Percentiles rank a stretch among this genome's conserved stretches.
Evolutionary conservation across 371 early-diverging fungal species (phyloP).

Genomic region (Mortierella sp.): DNA sequence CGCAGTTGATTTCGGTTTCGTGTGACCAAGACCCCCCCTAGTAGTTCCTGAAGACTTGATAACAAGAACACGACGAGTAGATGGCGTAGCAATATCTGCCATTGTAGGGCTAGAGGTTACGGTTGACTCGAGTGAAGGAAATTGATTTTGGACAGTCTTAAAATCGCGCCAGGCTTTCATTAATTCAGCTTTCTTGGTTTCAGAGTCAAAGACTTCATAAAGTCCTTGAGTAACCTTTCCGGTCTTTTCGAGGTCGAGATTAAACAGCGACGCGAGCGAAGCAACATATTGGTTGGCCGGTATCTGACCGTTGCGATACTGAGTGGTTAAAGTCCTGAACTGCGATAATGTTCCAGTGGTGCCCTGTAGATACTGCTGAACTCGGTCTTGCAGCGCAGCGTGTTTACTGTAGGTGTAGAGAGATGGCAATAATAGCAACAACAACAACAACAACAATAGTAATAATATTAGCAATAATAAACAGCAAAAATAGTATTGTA

Average conservation of each 20-base stretch:
- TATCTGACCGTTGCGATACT: constrained; percentile 66
- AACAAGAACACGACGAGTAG: constrained; percentile 59
- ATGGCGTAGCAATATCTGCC: constrained; percentile 57
- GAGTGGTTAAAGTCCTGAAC: constrained; percentile 70
- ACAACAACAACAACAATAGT: too few species aligned
- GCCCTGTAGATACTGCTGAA: constrained; percentile 61
- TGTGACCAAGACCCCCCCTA: constrained; percentile 45
- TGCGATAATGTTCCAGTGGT: constrained; percentile 63
- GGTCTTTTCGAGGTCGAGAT: constrained; percentile 59
- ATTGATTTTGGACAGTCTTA: constrained; percentile 60
- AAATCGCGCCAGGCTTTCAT: constrained; percentile 79
- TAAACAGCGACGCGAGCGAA: constrained; percentile 64
- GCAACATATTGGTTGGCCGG: constrained; percentile 70
- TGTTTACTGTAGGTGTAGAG: constrained; percentile 42
- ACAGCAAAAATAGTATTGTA: neutral
- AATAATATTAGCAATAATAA: too few species aligned
- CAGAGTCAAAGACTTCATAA: constrained; percentile 66
- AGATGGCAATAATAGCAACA: neutral
- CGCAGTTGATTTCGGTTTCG: constrained; percentile 57
- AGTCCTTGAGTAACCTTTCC: constrained; percentile 67
- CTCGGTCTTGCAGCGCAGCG: constrained; percentile 60
- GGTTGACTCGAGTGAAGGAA: constrained; percentile 41
- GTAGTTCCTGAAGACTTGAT: constrained; percentile 65
- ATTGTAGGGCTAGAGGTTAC: constrained; percentile 45
- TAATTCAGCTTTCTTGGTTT: constrained; percentile 72